Evolutionary conservation across 2,329 filamentous ascomycete species (phyloP), one percentile per base, ranked within the genome.

Genomic region (Cercospora sp.): DNA sequence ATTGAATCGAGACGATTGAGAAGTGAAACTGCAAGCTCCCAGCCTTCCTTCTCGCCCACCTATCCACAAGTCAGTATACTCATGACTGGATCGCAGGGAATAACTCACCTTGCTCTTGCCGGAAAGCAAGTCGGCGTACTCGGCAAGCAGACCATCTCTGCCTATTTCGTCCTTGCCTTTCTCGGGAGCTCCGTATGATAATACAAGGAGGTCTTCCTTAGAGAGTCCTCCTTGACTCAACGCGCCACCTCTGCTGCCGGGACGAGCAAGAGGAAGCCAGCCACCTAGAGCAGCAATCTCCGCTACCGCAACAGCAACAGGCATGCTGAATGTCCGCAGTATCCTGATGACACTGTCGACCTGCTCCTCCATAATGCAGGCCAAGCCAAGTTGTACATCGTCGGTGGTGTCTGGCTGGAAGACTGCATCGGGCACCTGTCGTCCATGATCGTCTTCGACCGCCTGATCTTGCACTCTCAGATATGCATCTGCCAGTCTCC

Each of bases 21-120:
- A 10, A 97, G 87, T 68, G 93, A 88, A 53, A 97, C 89, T 0
- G 93, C 91, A 76, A 97, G 82, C 80, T 97, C 93, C 94, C 94
- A 98, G 8, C 94, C 94, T 73, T 94, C 75, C 48, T 76, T 77
- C 1, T 74, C 76, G 66, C 80, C 74, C 26, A 73, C 60, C 71
- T 73, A 53, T 4, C 57, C 31, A 20, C 20, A 20, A 16, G 60
- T 72, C 40, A 72, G 68, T 42, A 42, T 79, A 65, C 58, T 88
- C 76, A 48, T 31, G 20, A 23, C 9, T 18, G 10, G 30, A 42
- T 18, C 1, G 12, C 9, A 8, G 23, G 28, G n/a, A 23, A 23
- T 3, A 12, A 60, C 70, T 62, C 28, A 73, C 71, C 57, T 60
- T 65, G 16, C 62, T 42, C 64, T 85, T 81, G 13, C 73, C 66